These are phyloP conservation scores for Umbilicaria muhlenbergii DNA, from an alignment of 495 filamentous ascomycete genomes.

Conservation along the genomic window DNA sequence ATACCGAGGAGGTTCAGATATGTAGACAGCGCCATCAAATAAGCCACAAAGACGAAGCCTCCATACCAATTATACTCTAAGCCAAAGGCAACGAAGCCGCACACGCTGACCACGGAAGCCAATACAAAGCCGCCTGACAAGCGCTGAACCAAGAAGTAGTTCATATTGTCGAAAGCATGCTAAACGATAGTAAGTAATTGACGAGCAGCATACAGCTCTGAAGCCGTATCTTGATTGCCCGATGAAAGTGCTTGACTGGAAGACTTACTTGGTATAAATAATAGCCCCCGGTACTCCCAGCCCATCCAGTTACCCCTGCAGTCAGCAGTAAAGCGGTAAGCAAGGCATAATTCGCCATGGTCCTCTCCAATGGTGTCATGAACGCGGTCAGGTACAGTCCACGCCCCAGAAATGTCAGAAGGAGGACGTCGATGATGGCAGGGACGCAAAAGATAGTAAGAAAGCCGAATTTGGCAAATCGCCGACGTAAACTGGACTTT, in stretches of 20 bases:
- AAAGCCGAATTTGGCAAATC: conserved; percentile 38
- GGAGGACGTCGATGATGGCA: conserved; percentile 41
- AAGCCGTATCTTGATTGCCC: too few relatives aligned
- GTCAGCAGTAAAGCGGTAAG: conserved; percentile 41
- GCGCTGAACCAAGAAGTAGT: conserved; percentile 16
- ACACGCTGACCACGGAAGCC: conserved; percentile 6
- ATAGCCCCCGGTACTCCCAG: conserved; percentile 18
- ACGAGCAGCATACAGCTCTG: too few relatives aligned
- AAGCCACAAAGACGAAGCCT: conserved; percentile 34
- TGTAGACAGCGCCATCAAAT: conserved; percentile 30
- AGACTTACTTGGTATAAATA: conserved; percentile 11
- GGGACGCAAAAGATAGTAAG: conserved; percentile 45
- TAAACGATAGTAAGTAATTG: conserved; percentile 3
- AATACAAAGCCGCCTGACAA: conserved; percentile 15
- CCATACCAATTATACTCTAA: conserved; percentile 7
- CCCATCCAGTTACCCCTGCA: conserved; percentile 14
- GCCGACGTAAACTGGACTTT: conserved; percentile 26
- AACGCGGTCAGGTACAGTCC: conserved; percentile 40
- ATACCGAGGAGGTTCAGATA: conserved; percentile 31
- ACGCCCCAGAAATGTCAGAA: conserved; percentile 39
- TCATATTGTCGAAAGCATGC: conserved; percentile 18
- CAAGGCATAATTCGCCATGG: conserved; percentile 37
- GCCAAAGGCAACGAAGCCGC: conserved; percentile 7
- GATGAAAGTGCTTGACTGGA: too few relatives aligned
- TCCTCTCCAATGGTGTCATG: conserved; percentile 33